Percentiles rank a stretch among this genome's conserved stretches.
These are phyloP conservation scores for Agrocybe praecox DNA, from an alignment of 768 basidiomycete species.

Conservation along the genomic window DNA sequence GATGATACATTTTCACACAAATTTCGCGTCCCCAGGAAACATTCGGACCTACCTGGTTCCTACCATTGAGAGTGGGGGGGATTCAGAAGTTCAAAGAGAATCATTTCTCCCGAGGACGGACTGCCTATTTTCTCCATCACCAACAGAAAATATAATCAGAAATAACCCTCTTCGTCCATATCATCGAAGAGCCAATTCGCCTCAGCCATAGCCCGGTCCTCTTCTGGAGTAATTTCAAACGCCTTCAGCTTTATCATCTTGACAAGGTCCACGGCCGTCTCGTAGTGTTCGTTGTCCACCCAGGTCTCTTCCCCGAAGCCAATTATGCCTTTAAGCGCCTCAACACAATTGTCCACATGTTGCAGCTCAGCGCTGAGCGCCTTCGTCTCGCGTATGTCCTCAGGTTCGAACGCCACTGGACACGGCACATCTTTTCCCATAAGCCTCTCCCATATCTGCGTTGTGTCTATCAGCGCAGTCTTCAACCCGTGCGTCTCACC, in stretches of 20 bases:
- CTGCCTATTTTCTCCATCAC: no score
- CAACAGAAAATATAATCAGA: background rate
- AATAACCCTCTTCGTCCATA: slow-evolving; percentile 11
- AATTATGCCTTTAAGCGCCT: slow-evolving; percentile 4
- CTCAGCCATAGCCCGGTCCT: slow-evolving; percentile 33
- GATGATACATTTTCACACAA: no score
- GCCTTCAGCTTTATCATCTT: slow-evolving; percentile 10
- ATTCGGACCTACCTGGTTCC: no score
- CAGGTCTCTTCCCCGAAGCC: slow-evolving; percentile 14
- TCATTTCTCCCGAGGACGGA: no score
- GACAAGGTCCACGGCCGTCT: slow-evolving; percentile 8
- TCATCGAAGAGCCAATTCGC: background rate
- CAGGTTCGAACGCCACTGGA: slow-evolving; percentile 47
- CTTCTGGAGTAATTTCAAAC: slow-evolving; percentile 21
- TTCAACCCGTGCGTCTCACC: slow-evolving; percentile 52
- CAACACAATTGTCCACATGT: slow-evolving; percentile 6
- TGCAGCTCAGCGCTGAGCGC: slow-evolving; percentile 8
- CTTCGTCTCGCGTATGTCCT: slow-evolving; percentile 46
- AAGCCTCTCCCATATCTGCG: slow-evolving; percentile 44
- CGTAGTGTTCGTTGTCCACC: slow-evolving; percentile 10
- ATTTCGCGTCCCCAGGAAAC: no score
- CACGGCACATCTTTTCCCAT: slow-evolving; percentile 38
- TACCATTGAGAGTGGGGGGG: no score
- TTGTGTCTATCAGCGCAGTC: slow-evolving; percentile 44
- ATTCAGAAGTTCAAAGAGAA: no score